Percentiles rank a stretch among this genome's conserved stretches.
Conservation (phyloP, 805 yeast species). For the Ogataea salicorniae region DNA sequence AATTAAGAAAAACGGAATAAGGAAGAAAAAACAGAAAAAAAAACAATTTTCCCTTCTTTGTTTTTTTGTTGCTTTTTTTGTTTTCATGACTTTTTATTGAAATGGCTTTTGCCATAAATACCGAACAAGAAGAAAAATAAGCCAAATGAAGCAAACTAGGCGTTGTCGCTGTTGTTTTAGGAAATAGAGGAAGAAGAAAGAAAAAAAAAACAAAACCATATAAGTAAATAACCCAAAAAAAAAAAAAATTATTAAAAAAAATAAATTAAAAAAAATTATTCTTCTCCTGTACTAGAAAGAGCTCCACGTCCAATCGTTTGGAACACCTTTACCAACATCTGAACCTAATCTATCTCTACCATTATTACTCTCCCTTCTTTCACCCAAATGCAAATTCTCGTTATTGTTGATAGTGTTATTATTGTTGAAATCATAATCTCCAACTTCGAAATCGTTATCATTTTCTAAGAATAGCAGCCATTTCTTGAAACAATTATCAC, state of each 20-base stretch:
- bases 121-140: no score
- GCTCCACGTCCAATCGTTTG: slow-evolving; percentile 50
- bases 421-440: slow-evolving; percentile 1
- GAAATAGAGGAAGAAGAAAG: background rate
- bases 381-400: background rate
- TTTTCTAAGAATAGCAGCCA: slow-evolving; percentile 25
- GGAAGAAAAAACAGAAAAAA: no score
- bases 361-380: slow-evolving; percentile 1
- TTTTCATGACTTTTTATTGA: no score
- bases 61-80: no score
- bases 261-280: no score
- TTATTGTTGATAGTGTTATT: background rate
- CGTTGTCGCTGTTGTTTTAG: background rate
- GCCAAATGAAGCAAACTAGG: background rate
- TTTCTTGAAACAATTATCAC: slow-evolving; percentile 20
- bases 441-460: slow-evolving; percentile 23
- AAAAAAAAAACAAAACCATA: background rate
- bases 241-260: slow-evolving; percentile 22
- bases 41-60: no score
- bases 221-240: background rate
- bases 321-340: slow-evolving; percentile 32
- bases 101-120: no score
- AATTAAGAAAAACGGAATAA: no score
- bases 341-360: slow-evolving; percentile 25
- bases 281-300: slow-evolving; percentile 23